Conservation (phyloP, 192 early-diverging fungal genomes). For the Entophlyctis helioformis region DNA sequence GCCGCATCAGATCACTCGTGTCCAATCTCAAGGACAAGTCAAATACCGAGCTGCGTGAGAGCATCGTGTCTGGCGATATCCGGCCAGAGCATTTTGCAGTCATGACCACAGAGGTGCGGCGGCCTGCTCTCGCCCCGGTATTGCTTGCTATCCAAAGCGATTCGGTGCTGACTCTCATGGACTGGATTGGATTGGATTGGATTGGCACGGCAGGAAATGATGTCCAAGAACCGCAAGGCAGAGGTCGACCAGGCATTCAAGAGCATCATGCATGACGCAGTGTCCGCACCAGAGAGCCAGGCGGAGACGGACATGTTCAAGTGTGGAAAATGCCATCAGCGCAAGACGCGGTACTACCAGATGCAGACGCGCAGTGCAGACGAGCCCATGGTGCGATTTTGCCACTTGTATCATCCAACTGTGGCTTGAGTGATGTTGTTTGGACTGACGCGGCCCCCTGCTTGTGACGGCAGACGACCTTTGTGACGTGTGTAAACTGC, state of each 20-base stretch:
- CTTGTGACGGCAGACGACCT: constrained; percentile 55
- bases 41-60: constrained; percentile 63
- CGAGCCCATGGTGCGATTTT: constrained; percentile 75
- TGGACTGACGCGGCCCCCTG: background rate
- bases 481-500: constrained; percentile 85
- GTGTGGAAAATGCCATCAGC: constrained; percentile 82
- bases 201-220: constrained; percentile 62
- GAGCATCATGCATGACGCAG: constrained; percentile 63
- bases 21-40: constrained; percentile 67
- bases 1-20: constrained; percentile 61
- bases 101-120: constrained; percentile 76
- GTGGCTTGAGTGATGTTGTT: too few relatives aligned
- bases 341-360: constrained; percentile 87
- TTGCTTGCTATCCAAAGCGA: too few relatives aligned
- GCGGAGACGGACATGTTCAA: constrained; percentile 89
- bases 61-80: constrained; percentile 57
- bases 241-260: constrained; percentile 58
- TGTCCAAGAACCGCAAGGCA: constrained; percentile 68
- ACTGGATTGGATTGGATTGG: background rate
- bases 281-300: constrained; percentile 55
- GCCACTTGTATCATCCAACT: background rate
- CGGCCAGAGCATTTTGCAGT: constrained; percentile 52
- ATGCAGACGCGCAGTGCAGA: constrained; percentile 95
- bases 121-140: too few relatives aligned
- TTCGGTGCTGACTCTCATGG: constrained; percentile 2